These are phyloP conservation scores for Talaromyces sp. DNA, from an alignment of 2,329 filamentous ascomycete genomes.

Conservation along the genomic window DNA sequence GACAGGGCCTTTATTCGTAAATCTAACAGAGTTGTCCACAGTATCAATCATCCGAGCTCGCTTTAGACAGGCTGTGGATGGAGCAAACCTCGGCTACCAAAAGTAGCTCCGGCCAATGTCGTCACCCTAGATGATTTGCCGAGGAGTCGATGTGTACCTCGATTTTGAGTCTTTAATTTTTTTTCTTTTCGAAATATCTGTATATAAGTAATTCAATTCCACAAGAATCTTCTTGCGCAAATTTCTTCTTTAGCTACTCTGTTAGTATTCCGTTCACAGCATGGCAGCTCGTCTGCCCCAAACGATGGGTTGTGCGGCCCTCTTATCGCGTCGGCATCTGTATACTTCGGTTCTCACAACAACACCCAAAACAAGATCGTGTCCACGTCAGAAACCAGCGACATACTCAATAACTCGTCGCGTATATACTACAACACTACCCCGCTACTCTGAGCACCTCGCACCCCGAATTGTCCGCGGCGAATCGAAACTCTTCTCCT, in stretches of 20 bases:
- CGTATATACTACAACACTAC: not conserved
- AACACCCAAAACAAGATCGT: not conserved
- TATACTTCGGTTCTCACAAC: not conserved
- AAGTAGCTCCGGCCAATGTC: constrained; percentile 28
- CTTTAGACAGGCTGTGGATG: not conserved
- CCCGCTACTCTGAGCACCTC: constrained; percentile 1
- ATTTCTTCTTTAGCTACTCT: not conserved
- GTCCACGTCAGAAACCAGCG: not conserved
- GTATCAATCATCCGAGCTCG: not conserved
- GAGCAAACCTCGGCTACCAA: constrained; percentile 24
- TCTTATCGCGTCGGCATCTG: constrained; percentile 7
- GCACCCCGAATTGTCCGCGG: constrained; percentile 14
- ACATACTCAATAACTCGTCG: not conserved
- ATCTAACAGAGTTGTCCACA: not conserved
- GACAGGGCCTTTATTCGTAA: not conserved
- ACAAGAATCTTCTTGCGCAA: not conserved
- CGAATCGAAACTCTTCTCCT: constrained; percentile 28
- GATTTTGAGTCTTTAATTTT: not conserved
- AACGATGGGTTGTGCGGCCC: not conserved
- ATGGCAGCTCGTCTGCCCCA: constrained; percentile 4
- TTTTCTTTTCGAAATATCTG: not conserved
- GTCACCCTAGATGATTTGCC: constrained; percentile 14
- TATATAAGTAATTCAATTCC: not conserved
- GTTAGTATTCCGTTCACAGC: not conserved
- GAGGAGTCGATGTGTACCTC: not conserved